phyloP scores from a whole-genome alignment of 176 grass and related monocot genomes.

The Oryza punctata region DNA sequence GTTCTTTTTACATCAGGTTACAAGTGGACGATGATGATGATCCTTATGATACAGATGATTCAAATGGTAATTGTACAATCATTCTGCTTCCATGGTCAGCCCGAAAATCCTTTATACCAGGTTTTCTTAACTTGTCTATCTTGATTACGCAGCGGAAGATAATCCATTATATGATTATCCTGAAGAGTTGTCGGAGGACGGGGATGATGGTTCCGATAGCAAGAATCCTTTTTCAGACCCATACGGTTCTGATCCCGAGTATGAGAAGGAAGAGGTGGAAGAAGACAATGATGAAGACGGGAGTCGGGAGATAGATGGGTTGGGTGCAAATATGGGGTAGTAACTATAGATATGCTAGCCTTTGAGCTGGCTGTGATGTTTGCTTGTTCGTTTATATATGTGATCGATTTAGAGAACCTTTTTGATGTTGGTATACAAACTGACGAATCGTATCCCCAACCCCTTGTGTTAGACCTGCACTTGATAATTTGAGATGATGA shows the following conservation, averaged over 20 bases:
- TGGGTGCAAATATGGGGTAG: background rate
- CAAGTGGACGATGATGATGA: slow-evolving; percentile 64
- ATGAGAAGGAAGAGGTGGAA: slow-evolving; percentile 49
- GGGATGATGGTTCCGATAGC: slow-evolving; percentile 29
- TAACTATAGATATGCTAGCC: background rate
- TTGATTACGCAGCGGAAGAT: slow-evolving; percentile 61
- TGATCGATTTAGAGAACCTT: background rate
- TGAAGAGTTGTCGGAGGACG: slow-evolving; percentile 55
- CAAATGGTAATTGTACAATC: slow-evolving; percentile 63
- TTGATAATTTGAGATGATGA: background rate
- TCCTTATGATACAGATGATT: slow-evolving; percentile 88
- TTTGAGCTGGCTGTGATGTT: background rate
- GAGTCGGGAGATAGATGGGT: background rate
- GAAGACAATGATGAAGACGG: slow-evolving; percentile 45
- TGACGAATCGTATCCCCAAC: background rate
- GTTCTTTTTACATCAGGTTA: slow-evolving; percentile 51
- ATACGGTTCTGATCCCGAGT: slow-evolving; percentile 46
- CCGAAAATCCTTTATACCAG: background rate
- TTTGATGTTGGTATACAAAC: background rate
- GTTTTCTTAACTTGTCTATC: slow-evolving; percentile 17
- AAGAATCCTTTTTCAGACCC: slow-evolving; percentile 48
- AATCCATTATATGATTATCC: slow-evolving; percentile 87
- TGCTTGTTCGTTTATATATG: background rate
- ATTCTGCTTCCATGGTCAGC: background rate
- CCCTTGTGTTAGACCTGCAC: background rate